Base-by-base conservation (phyloP, 768 basidiomycete genomes). In the Cystobasidium tubakii region DNA sequence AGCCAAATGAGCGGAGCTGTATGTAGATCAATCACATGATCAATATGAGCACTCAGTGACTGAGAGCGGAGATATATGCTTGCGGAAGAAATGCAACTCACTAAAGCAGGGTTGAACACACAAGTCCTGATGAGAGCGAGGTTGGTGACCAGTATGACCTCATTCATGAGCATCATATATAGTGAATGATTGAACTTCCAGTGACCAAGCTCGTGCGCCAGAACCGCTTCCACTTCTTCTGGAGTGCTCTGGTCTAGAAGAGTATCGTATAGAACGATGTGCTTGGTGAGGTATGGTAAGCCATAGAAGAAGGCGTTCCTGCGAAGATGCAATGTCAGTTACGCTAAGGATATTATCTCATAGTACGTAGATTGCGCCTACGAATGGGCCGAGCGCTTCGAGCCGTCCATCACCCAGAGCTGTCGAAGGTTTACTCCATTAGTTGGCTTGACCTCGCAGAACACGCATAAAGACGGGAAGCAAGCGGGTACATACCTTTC, bases 231-330 rank as follows among this genome's bases (percentile, higher is more conserved):
- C 33, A 99, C 92, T 81, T 97, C 92, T 29, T 91, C 90, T 0
- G 93, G 86, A 78, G 88, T 87, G 81, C 87, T 89, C 79, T 97
- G 87, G 79, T 94, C 88, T 81, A 98, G 92, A 76, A 99, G 86
- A 0, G 95, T 98, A 78, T 99, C 96, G 79, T 92, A 99, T 79
- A 99, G 90, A 81, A 98, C 92, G 76, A 95, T 91, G 82, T 93
- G 91, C 77, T 93, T 93, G 89, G 90, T 76, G 25, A 1, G 42
- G 27, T 63, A 54, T 13, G 73, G 60, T 34, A 74, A 36, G 73
- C 95, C 95, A 76, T 92, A 97, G 85, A 97, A 97, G 83, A 96
- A 98, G n/a, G 94, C 76, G 55, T 77, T 75, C 31, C 64, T 73
- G 39, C 13, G 27, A 21, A 31, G 44, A 39, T 19, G 15, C 27